Evolutionary conservation across 1,284 basidiomycete genomes (phyloP).

Genomic region (Tilletia walkeri): DNA sequence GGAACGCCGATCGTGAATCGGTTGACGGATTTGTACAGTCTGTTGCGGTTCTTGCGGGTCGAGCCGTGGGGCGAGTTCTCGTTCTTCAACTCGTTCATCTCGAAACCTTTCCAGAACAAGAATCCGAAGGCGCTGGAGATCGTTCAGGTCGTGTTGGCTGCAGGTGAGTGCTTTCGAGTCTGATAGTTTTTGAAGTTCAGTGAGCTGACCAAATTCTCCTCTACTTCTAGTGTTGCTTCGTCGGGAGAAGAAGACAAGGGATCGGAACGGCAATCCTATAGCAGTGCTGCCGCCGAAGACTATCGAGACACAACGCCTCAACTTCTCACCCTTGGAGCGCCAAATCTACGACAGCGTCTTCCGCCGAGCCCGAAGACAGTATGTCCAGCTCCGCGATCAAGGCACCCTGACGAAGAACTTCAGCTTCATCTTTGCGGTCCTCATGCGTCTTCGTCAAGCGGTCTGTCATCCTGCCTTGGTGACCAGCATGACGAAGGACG

Average conservation of each 20-base stretch:
- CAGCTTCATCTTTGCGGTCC: slow-evolving; percentile 57
- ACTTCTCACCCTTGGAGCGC: slow-evolving; percentile 47
- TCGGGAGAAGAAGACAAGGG: slow-evolving; percentile 89
- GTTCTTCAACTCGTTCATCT: slow-evolving; percentile 54
- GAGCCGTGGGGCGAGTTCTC: slow-evolving; percentile 70
- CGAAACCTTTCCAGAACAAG: slow-evolving; percentile 50
- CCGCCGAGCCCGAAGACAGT: slow-evolving; percentile 46
- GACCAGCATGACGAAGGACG: slow-evolving; percentile 29
- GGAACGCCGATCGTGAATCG: slow-evolving; percentile 92
- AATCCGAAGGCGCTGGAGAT: slow-evolving; percentile 50
- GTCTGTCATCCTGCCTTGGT: slow-evolving; percentile 58
- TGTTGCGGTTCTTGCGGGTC: slow-evolving; percentile 70
- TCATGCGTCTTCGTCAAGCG: slow-evolving; percentile 58
- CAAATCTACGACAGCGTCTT: slow-evolving; percentile 56
- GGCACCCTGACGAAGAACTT: slow-evolving; percentile 52
- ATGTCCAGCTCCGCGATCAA: slow-evolving; percentile 38
- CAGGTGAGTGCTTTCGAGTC: neutral
- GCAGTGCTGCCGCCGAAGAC: slow-evolving; percentile 85
- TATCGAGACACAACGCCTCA: slow-evolving; percentile 57
- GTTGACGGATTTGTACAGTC: slow-evolving; percentile 77
- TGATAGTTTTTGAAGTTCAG: too few relatives aligned
- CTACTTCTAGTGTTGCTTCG: slow-evolving; percentile 64
- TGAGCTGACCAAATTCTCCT: neutral
- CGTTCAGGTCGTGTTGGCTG: slow-evolving; percentile 50
- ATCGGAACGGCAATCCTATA: slow-evolving; percentile 80